These are phyloP conservation scores for Coffea eugenioides DNA, from an alignment of 257 asterid species.

Conservation along the genomic window DNA sequence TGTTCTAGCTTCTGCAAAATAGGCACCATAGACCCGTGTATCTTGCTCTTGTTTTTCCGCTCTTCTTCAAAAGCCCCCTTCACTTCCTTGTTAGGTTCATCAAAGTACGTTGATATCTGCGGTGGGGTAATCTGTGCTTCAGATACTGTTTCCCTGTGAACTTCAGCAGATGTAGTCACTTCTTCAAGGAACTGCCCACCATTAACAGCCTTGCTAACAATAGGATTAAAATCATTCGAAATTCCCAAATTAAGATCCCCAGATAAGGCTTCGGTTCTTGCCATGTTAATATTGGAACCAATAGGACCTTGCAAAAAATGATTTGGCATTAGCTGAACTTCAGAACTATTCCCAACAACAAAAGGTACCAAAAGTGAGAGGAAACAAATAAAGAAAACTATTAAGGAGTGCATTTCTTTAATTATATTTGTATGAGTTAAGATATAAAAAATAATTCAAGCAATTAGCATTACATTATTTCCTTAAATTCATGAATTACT, in stretches of 20 bases:
- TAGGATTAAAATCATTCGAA: slow-evolving; percentile 6
- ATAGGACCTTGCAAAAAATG: slow-evolving; percentile 11
- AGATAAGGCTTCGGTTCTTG: slow-evolving; percentile 15
- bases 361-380: background rate
- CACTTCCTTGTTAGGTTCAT: slow-evolving; percentile 35
- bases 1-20: slow-evolving; percentile 30
- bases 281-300: slow-evolving; percentile 19
- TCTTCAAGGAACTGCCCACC: slow-evolving; percentile 14
- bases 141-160: slow-evolving; percentile 17
- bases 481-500: background rate
- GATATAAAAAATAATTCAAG: background rate
- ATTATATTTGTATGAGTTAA: background rate
- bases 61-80: slow-evolving; percentile 28
- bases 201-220: slow-evolving; percentile 6
- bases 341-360: slow-evolving; percentile 16
- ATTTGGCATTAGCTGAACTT: slow-evolving; percentile 28
- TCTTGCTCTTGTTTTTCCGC: slow-evolving; percentile 10
- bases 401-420: background rate
- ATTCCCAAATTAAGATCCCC: slow-evolving; percentile 20
- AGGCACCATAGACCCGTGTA: background rate
- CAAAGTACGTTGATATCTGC: slow-evolving; percentile 13
- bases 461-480: background rate
- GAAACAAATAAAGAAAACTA: too few relatives aligned
- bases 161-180: slow-evolving; percentile 20
- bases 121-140: slow-evolving; percentile 23